phyloP scores from a whole-genome alignment of 805 yeast species.

The Nakazawaea ernobii region DNA sequence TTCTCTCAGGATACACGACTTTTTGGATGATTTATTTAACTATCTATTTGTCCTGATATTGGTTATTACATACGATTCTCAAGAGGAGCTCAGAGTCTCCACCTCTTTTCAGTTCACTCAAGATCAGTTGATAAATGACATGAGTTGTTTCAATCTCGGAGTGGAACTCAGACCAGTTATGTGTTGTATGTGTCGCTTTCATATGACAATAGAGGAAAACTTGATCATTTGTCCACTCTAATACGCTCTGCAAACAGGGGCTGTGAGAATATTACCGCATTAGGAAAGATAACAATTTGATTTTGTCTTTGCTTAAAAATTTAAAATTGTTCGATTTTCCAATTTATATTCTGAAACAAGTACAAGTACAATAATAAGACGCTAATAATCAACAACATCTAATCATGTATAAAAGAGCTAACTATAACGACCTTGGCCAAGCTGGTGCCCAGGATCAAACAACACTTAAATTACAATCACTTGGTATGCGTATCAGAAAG shows the following conservation, averaged over 20 bases:
- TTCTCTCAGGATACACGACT: not conserved
- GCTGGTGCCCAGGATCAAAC: conserved; percentile 17
- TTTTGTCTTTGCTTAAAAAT: not conserved
- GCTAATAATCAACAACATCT: not conserved
- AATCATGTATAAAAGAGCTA: conserved; percentile 8
- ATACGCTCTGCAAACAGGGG: not conserved
- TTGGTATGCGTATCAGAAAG: conserved; percentile 71
- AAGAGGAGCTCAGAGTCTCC: not conserved
- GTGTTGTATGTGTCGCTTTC: not conserved
- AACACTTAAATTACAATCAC: conserved; percentile 38
- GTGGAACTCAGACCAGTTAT: no score
- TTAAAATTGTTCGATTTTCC: not conserved
- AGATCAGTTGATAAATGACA: no score
- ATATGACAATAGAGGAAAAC: conserved; percentile 5
- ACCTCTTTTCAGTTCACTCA: no score
- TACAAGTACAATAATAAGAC: not conserved
- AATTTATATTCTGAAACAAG: not conserved
- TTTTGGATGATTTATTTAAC: not conserved
- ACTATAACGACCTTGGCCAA: not conserved
- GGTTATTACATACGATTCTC: not conserved
- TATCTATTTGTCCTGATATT: no score
- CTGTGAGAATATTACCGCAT: not conserved
- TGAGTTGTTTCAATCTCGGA: no score
- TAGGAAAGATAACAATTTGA: not conserved
- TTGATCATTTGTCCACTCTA: not conserved